Evolutionary conservation across 306 rosid species (phyloP), one percentile per base, ranked within the genome.

Genomic region (Cucumis hystrix): DNA sequence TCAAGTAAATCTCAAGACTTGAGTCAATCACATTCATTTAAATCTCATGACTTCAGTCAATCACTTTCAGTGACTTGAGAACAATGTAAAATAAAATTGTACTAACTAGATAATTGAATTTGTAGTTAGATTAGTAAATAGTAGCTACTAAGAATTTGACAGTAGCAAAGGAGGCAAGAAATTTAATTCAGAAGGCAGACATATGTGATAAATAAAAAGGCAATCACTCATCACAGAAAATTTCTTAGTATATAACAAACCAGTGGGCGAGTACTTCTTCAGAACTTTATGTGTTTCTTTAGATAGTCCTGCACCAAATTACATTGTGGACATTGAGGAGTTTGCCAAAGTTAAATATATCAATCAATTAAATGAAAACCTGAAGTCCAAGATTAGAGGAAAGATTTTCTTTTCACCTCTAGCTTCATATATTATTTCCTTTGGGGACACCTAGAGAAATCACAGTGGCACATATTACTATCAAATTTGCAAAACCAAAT

Each of bases 401-500:
- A 83, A 72, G 85, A 71, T 49, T 74, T 71, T 83, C 83, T 41
- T 73, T 74, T 83, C 82, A 95, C 99, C 97, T 88, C 86, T 85
- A 66, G 82, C 83, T 78, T 95, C 97, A 79, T 86, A 92, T 74
- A 90, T 72, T 83, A 92, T 85, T 87, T 95, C 97, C 86, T 87
- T 95, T 25, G 99, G 99, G 45, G 97, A 90, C 82, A 95, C 99
- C 99, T 95, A 79, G 59, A 80, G n/a, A 74, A 80, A 84, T 76
- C 62, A 74, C 78, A 79, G 66, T 80, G 9, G 72, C 80, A 85
- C 70, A 25, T 59, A 57, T 77, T 43, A 43, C 15, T 16, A 21
- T 17, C 59, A 43, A 4, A 16, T 17, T 61, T 60, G 76, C 40
- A 59, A 20, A 59, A 77, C 5, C 28, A 23, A 13, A 28, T 28